Conservation (phyloP, 345 rosid species). For the Salix purpurea region DNA sequence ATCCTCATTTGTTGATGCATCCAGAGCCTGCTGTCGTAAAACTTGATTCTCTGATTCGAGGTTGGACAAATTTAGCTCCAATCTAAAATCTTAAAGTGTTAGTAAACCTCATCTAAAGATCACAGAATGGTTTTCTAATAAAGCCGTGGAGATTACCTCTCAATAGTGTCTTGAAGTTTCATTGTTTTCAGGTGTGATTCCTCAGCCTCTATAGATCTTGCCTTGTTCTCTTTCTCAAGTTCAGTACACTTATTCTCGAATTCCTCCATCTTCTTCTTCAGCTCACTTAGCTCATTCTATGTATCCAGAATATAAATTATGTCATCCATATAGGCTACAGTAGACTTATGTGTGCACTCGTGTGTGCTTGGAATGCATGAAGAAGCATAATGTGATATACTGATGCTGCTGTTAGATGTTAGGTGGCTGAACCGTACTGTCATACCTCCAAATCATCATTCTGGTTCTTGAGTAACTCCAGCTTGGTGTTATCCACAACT, state of each 20-base stretch:
- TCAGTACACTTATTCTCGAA: constrained; percentile 41
- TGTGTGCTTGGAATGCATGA: neutral
- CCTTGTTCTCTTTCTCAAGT: constrained; percentile 37
- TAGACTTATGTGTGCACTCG: neutral
- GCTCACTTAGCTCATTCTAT: constrained; percentile 40
- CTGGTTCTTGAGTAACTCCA: constrained; percentile 40
- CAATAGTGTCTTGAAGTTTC: constrained; percentile 41
- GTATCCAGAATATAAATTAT: constrained; percentile 18
- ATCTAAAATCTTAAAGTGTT: constrained; percentile 30
- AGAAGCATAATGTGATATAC: neutral
- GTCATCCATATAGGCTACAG: neutral
- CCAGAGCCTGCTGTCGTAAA: constrained; percentile 62
- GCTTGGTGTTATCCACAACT: constrained; percentile 47
- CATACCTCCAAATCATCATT: constrained; percentile 51
- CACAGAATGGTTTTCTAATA: constrained; percentile 5
- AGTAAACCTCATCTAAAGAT: constrained; percentile 4
- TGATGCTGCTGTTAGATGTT: neutral
- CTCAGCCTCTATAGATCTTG: constrained; percentile 42
- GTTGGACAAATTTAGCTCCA: constrained; percentile 46
- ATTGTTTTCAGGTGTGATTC: constrained; percentile 45
- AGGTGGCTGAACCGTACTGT: neutral
- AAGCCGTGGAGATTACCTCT: constrained; percentile 33
- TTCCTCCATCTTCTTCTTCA: constrained; percentile 37
- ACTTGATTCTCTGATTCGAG: constrained; percentile 69
- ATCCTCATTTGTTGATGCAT: constrained; percentile 35